Conservation (phyloP, 441 rosid genomes). For the Gossypium schwendimanii region DNA sequence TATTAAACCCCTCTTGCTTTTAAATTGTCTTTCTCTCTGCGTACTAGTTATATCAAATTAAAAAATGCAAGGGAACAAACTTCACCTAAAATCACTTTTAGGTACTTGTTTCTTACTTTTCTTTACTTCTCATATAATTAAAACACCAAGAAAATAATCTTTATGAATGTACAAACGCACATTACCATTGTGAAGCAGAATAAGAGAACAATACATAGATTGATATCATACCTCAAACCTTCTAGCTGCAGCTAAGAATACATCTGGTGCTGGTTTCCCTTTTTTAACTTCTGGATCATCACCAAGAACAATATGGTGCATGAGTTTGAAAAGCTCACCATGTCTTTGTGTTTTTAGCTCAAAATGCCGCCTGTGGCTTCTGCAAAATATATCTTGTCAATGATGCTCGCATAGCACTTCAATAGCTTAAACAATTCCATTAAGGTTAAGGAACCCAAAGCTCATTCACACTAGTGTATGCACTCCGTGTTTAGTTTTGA, state of each 20-base stretch:
- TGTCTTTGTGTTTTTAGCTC: constrained; percentile 75
- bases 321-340: constrained; percentile 67
- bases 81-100: not conserved
- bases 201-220: not conserved
- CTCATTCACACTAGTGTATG: not conserved
- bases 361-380: constrained; percentile 72
- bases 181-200: not conserved
- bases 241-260: constrained; percentile 79
- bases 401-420: not conserved
- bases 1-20: not conserved
- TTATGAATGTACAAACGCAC: not conserved
- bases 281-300: constrained; percentile 91
- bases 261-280: constrained; percentile 87
- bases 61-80: not conserved
- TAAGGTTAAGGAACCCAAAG: not conserved
- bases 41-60: not conserved
- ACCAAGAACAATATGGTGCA: constrained; percentile 87
- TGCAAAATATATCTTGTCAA: constrained; percentile 24
- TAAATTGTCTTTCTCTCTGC: not conserved
- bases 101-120: not conserved
- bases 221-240: constrained; percentile 68
- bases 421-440: not conserved
- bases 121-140: not conserved
- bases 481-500: not conserved
- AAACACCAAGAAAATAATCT: not conserved